Percentiles rank a stretch among this genome's conserved stretches.
Evolutionary conservation across 371 early-diverging fungal genomes (phyloP).

Genomic region (Apophysomyces elegans): DNA sequence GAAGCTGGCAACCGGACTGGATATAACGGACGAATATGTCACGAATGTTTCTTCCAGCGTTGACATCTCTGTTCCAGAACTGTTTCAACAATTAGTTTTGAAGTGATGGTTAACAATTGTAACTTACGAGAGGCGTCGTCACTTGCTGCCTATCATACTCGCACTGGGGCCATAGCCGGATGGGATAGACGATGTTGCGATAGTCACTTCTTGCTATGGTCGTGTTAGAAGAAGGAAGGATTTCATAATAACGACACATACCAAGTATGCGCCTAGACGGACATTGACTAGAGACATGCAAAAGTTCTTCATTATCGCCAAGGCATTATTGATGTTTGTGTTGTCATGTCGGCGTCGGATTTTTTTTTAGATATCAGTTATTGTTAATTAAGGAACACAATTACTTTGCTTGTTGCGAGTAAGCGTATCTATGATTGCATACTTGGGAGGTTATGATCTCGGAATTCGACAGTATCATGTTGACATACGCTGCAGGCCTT

Average conservation of each 20-base stretch:
- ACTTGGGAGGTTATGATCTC: neutral
- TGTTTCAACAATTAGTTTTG: neutral
- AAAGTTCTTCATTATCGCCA: neutral
- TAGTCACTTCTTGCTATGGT: neutral
- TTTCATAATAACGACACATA: neutral
- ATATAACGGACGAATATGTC: neutral
- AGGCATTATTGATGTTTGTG: constrained; percentile 1
- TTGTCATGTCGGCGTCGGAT: neutral
- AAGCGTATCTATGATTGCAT: neutral
- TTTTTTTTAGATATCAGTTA: neutral
- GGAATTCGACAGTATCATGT: no score
- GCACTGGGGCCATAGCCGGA: constrained; percentile 3
- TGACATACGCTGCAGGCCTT: no score
- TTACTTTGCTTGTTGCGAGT: neutral
- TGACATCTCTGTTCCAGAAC: neutral
- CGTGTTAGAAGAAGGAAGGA: neutral
- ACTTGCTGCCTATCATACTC: neutral
- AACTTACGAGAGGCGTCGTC: neutral
- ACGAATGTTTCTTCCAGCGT: neutral
- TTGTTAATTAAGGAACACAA: neutral
- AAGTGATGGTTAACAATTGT: neutral
- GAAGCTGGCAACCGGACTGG: neutral
- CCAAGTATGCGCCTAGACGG: neutral
- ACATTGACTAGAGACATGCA: neutral
- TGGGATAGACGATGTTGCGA: neutral